Base-by-base conservation (phyloP, 2,329 filamentous ascomycete species). In the Bipolaris oryzae region DNA sequence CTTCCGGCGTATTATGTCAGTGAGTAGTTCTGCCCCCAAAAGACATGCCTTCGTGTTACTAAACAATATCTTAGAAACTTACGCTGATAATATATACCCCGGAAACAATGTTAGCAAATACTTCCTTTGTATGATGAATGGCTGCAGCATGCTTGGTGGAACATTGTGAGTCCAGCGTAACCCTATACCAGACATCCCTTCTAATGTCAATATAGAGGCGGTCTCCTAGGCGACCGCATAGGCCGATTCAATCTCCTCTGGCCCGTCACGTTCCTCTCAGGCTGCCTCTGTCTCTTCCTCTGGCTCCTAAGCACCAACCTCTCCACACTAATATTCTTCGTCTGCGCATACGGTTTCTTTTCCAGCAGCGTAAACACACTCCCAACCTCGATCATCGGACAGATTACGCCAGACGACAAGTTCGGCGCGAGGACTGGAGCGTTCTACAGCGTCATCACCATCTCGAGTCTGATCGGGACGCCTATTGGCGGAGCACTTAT, bases 401-500 rank as follows among this genome's bases (percentile, higher is more conserved):
- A 92, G 67, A 89, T 92, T 59, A 87, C 85, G 1, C 87, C 90
- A 43, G 83, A 91, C 35, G 80, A 84, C 18, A 82, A 90, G 71
- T 87, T 92, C 33, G 90, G 90, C 13, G 83, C 87, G 1, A 81
- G 89, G 5, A 86, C 83, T 2, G 90, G 90, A 0, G 82, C 84
- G 0, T 80, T 85, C 23, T 90, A 89, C 69, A 82, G 85, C 15
- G 72, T 87, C 44, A 80, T 87, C 53, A 82, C 85, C 1, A 76
- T 92, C 31, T 88, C 86, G 3, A 87, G 86, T 1, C 76, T 93
- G 48, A 86, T 85, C 0, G 87, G 88, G 0, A 85, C 82, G 43
- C 89, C 89, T 0, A 88, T 91, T 63, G 88, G 82, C 1, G 88
- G 88, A 6, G 68, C 70, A 3, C 61, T 77, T 4, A 69, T 75